Base-by-base conservation (phyloP, 805 yeast species). In the Saccharomycopsis vini region DNA sequence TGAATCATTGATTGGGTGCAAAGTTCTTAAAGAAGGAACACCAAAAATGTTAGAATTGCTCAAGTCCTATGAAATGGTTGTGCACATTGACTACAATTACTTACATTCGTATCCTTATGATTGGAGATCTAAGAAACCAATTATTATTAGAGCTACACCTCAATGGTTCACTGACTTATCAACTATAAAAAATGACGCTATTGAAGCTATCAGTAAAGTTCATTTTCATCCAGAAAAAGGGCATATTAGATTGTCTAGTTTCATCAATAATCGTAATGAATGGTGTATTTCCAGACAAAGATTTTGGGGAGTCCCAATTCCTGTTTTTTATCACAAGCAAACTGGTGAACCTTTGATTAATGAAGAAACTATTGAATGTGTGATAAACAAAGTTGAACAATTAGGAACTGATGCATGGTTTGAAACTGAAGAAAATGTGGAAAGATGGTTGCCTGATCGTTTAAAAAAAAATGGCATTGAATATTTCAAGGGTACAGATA, bases 201-300 rank as follows among this genome's bases (percentile, higher is more conserved):
- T 77, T 2, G 58, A 67, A 15, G 76, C 89, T 5, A 55, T 92
- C 31, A 44, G 50, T 13, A 62, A 72, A 0, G 96, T 90, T 4
- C 60, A 69, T 16, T 92, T 92, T 56, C 63, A 68, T 39, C 98
- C 98, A 0, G 75, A 70, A 38, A 63, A 75, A 10, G 97, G 97
- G 2, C 64, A 65, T 24, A 79, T 74, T 40, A 70, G 97, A 50
- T 69, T 92, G 28, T 54, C 68, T 2, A 75, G 94, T 12, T 92
- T 90, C 57, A 72, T 88, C 23, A 68, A 66, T 18, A 77, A 80
- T 40, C 75, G 98, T 62, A 77, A 78, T 50, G 98, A 92, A 57
- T 92, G 99, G 99, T 92, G 98, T 63, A 88, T 92, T 26, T 89
- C 97, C 1, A 71, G 99, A 54, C 99, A 92, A 60, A 76, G 99